Evolutionary conservation across 2,329 filamentous ascomycete genomes (phyloP), one percentile per base, ranked within the genome.

Genomic region (Exophiala bonariae): DNA sequence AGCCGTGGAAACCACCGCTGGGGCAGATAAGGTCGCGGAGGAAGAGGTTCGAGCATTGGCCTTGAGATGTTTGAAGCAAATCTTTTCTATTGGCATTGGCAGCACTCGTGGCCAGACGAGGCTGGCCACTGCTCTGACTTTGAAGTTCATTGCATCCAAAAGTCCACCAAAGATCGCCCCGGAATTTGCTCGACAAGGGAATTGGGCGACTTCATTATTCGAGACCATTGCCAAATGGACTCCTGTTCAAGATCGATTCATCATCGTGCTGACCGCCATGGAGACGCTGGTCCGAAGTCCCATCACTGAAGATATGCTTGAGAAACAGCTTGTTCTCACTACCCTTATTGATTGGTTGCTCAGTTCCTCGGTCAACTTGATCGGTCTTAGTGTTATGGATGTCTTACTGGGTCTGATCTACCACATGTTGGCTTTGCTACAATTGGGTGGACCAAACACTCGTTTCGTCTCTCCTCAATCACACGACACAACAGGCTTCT

Each of bases 341-440:
- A 84, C 83, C 34, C 83, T 96, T 68, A 82, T 96, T 49, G 83
- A 88, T 51, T 88, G 87, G 53, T 76, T 97, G 8, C 74, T 99
- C 37, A 85, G 86, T 41, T 96, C 92, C 0, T 84, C 92, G 33
- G 84, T 95, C 62, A 97, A 96, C 67, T 78, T 97, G 63, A 96
- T 99, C 52, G 93, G 93, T 1, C 75, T 99, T 36, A 96, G 91
- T 64, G 87, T 97, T 42, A 97, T 97, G 84, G 93, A 99, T 65
- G 85, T 97, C 14, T 74, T 97, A 20, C 76, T 95, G 11, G 87
- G 89, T 2, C 76, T 99, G 11, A 81, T 96, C 54, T 85, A 89
- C 55, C 89, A 95, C 63, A 86, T 92, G 63, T 81, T 89, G 57
- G 79, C 83, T 59, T 73, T 95, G 7, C 77, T 96, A 11, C 86